Evolutionary conservation across 768 basidiomycete species (phyloP).

Genomic region (Pisolithus albus): DNA sequence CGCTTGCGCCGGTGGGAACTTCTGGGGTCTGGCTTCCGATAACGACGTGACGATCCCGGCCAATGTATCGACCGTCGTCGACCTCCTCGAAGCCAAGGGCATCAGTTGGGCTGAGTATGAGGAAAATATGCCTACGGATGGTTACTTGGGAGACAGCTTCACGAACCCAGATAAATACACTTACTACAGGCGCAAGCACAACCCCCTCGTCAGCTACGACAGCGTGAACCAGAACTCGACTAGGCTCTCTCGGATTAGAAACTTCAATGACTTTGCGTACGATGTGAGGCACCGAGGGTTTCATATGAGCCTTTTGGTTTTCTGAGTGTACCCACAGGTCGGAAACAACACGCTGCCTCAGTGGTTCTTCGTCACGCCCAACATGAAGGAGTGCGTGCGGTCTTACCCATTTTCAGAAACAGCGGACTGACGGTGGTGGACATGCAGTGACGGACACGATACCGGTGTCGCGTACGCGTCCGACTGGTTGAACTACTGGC

Average conservation of each 20-base stretch:
- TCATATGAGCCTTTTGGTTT: too few relatives aligned
- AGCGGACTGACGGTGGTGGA: not conserved
- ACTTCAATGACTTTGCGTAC: constrained; percentile 55
- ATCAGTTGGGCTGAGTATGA: constrained; percentile 58
- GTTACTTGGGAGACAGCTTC: constrained; percentile 36
- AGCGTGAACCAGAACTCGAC: constrained; percentile 37
- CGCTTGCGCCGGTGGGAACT: constrained; percentile 45
- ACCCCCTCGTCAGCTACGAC: constrained; percentile 45
- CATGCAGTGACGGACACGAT: constrained; percentile 51
- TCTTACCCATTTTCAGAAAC: not conserved
- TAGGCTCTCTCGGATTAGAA: constrained; percentile 41
- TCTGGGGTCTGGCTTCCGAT: constrained; percentile 44
- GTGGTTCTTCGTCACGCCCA: constrained; percentile 57
- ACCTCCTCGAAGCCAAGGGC: constrained; percentile 49
- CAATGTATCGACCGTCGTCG: constrained; percentile 52
- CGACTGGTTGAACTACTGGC: constrained; percentile 43
- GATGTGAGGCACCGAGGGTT: constrained; percentile 29
- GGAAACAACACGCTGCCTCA: constrained; percentile 43
- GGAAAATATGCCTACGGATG: constrained; percentile 48
- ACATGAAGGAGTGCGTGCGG: constrained; percentile 29
- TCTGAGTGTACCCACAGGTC: constrained; percentile 7
- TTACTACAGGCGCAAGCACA: constrained; percentile 51
- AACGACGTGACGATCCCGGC: constrained; percentile 25
- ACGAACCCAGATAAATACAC: constrained; percentile 28
- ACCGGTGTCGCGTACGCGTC: constrained; percentile 43